phyloP scores from a whole-genome alignment of 306 rosid genomes.

The Malus fusca region DNA sequence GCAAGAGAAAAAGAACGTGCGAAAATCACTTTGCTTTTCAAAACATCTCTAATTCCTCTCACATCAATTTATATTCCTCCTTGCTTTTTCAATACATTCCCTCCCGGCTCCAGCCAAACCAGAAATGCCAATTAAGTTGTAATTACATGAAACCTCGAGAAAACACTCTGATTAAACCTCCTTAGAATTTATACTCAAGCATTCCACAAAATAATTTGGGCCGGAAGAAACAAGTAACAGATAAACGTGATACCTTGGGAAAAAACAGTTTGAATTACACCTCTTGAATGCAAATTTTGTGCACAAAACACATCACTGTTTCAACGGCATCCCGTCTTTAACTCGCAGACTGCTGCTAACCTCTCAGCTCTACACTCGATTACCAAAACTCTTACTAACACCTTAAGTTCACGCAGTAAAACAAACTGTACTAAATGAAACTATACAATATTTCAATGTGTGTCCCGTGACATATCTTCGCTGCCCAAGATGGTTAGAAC shows the following conservation, averaged over 20 bases:
- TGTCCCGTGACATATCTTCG: neutral
- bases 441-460: neutral
- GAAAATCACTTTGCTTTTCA: neutral
- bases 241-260: no score
- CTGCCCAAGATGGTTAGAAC: neutral
- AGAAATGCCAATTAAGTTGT: no score
- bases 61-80: neutral
- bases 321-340: neutral
- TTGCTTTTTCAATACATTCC: neutral
- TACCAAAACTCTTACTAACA: neutral
- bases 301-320: neutral
- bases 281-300: neutral
- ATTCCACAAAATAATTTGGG: no score
- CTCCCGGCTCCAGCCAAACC: no score
- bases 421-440: neutral
- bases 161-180: no score
- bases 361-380: neutral
- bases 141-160: no score
- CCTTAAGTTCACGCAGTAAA: neutral
- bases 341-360: neutral
- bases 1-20: neutral
- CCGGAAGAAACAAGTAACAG: no score
- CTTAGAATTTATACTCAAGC: no score
- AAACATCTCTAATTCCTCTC: neutral
- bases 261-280: neutral